These are phyloP conservation scores for Phaffomyces antillensis DNA, from an alignment of 805 yeast genomes.

Conservation along the genomic window DNA sequence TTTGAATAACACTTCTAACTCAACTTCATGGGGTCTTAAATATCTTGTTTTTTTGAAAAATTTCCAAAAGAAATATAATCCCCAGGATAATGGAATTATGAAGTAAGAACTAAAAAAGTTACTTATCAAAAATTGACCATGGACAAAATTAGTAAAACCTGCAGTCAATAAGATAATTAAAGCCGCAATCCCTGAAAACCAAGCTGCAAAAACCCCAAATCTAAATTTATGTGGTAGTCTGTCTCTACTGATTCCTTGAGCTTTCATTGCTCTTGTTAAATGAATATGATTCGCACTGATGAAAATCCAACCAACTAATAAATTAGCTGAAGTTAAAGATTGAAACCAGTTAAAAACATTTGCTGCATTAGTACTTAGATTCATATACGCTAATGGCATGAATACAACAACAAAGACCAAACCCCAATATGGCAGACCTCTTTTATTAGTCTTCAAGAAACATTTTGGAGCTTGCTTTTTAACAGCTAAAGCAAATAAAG, in stretches of 20 bases:
- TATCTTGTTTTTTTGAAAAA: constrained; percentile 25
- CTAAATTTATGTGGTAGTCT: constrained; percentile 27
- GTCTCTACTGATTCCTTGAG: constrained; percentile 29
- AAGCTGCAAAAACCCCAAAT: constrained; percentile 24
- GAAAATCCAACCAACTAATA: constrained; percentile 25
- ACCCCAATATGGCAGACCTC: constrained; percentile 29
- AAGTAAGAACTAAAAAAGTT: constrained; percentile 10
- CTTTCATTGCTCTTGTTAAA: constrained; percentile 29
- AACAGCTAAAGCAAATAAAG: constrained; percentile 29
- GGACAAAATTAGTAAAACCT: constrained; percentile 29
- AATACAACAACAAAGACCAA: constrained; percentile 21
- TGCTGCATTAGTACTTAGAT: constrained; percentile 18
- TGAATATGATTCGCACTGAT: constrained; percentile 26
- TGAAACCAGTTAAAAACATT: constrained; percentile 31
- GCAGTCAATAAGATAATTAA: constrained; percentile 26
- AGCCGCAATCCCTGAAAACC: constrained; percentile 24
- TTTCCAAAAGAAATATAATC: constrained; percentile 27
- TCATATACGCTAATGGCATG: constrained; percentile 30
- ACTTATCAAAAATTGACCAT: constrained; percentile 19
- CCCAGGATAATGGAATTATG: constrained; percentile 20
- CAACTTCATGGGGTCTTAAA: constrained; percentile 32
- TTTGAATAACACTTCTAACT: constrained; percentile 26
- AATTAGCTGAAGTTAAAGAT: constrained; percentile 24
- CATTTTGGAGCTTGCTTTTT: constrained; percentile 31
- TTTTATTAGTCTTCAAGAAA: constrained; percentile 25